A percentile compares a stretch with the other conserved stretches of the same genome.
Evolutionary conservation across 139 green algal species (phyloP).

Genomic region (Spirogloea muscicola): DNA sequence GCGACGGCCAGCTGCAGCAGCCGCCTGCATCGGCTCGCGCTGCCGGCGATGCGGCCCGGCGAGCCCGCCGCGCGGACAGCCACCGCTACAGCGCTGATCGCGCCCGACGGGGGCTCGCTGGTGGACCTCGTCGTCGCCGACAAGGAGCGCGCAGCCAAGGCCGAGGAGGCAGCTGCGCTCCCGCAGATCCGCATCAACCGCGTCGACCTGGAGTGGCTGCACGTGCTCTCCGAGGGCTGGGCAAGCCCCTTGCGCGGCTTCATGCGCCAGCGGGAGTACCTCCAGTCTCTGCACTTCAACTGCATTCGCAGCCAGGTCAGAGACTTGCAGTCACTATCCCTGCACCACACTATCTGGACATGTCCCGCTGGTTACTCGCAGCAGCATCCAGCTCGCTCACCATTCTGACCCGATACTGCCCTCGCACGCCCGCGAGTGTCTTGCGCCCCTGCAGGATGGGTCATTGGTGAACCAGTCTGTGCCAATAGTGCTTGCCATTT

Average conservation of each 20-base stretch:
- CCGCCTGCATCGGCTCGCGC: too few relatives aligned
- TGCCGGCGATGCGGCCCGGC: too few relatives aligned
- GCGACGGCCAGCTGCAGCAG: too few relatives aligned
- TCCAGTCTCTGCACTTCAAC: constrained; percentile 42
- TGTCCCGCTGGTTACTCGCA: too few relatives aligned
- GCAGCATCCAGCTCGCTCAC: too few relatives aligned
- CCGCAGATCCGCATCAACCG: constrained; percentile 1
- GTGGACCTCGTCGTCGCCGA: constrained; percentile 37
- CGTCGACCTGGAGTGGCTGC: constrained; percentile 42
- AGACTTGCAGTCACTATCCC: too few relatives aligned
- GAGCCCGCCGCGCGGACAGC: background rate
- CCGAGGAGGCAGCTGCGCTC: constrained; percentile 13
- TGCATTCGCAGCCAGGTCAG: constrained; percentile 17
- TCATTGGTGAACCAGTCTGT: constrained; percentile 32
- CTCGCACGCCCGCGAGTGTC: too few relatives aligned
- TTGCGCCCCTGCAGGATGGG: constrained; percentile 24
- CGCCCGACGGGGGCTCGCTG: constrained; percentile 27
- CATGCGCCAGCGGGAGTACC: constrained; percentile 37
- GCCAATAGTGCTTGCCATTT: constrained; percentile 40
- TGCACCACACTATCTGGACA: too few relatives aligned
- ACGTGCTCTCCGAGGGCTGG: constrained; percentile 34
- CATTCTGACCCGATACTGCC: too few relatives aligned
- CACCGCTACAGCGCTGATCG: constrained; percentile 12
- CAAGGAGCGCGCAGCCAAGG: constrained; percentile 18
- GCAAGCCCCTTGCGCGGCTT: constrained; percentile 33